phyloP scores from a whole-genome alignment of 1,139 yeast species.

The Candida neerlandica region DNA sequence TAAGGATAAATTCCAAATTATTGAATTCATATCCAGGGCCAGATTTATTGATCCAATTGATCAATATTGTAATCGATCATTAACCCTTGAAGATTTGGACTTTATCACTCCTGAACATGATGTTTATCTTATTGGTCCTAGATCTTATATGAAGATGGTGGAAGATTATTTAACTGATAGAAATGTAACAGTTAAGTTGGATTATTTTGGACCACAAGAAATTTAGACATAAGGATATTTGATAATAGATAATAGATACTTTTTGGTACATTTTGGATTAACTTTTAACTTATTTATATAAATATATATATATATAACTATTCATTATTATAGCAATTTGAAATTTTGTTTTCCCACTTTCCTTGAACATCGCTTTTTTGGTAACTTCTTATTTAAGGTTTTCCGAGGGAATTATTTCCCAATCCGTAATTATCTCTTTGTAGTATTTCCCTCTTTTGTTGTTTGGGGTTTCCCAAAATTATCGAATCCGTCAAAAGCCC shows the following conservation, averaged over 20 bases:
- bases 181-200: conserved; percentile 16
- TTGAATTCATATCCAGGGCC: conserved; percentile 24
- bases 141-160: conserved; percentile 34
- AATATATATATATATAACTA: too few relatives aligned
- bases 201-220: conserved; percentile 19
- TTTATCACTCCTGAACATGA: conserved; percentile 17
- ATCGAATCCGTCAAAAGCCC: neutral
- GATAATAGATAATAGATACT: neutral
- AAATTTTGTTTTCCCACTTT: too few relatives aligned
- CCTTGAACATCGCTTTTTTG: too few relatives aligned
- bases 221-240: conserved; percentile 2
- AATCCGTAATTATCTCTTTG: too few relatives aligned
- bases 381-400: too few relatives aligned
- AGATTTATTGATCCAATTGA: conserved; percentile 13
- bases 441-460: too few relatives aligned
- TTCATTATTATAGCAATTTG: too few relatives aligned
- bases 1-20: conserved; percentile 21
- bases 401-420: too few relatives aligned
- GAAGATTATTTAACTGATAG: conserved; percentile 16
- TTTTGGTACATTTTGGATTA: too few relatives aligned
- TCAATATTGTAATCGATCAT: conserved; percentile 7
- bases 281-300: too few relatives aligned
- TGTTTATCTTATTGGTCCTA: conserved; percentile 41
- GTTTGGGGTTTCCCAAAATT: too few relatives aligned
- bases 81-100: conserved; percentile 21